Evolutionary conservation across 2,329 filamentous ascomycete species (phyloP).

Genomic region (Aspergillus ustus): DNA sequence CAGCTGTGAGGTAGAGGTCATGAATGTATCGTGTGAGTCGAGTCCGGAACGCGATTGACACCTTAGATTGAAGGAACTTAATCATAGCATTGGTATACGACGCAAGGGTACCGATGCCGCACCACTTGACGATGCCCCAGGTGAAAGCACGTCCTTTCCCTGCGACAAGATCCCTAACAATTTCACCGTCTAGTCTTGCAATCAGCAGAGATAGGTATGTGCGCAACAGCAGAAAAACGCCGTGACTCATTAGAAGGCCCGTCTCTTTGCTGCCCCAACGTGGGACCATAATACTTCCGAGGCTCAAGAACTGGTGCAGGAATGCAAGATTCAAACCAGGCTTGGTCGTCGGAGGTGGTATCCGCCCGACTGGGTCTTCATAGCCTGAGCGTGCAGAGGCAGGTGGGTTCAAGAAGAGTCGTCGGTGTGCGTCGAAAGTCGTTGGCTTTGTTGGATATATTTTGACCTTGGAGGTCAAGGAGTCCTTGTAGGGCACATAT

Average conservation of each 20-base stretch:
- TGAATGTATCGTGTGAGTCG: conserved; percentile 95
- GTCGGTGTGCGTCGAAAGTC: conserved; percentile 93
- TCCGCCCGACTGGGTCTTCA: conserved; percentile 61
- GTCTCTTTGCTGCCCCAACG: conserved; percentile 96
- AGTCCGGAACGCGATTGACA: conserved; percentile 96
- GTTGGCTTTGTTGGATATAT: conserved; percentile 88
- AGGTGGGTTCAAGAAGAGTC: conserved; percentile 90
- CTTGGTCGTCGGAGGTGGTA: conserved; percentile 88
- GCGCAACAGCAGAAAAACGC: conserved; percentile 83
- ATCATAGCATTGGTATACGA: conserved; percentile 99
- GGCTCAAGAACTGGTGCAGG: conserved; percentile 91
- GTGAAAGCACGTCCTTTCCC: conserved; percentile 88
- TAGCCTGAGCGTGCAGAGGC: conserved; percentile 77
- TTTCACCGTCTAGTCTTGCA: conserved; percentile 90
- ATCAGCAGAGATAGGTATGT: conserved; percentile 95
- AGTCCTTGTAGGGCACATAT: conserved; percentile 87
- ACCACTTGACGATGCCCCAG: conserved; percentile 92
- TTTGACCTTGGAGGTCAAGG: conserved; percentile 78
- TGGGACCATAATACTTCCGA: conserved; percentile 97
- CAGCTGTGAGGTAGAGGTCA: conserved; percentile 92
- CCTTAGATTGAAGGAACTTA: conserved; percentile 96
- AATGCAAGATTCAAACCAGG: conserved; percentile 95
- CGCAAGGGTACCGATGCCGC: conserved; percentile 87
- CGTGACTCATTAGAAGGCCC: conserved; percentile 84
- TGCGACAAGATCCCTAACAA: conserved; percentile 93